Evolutionary conservation across 495 filamentous ascomycete species (phyloP).

Genomic region (Penicillium atrosanguineum): DNA sequence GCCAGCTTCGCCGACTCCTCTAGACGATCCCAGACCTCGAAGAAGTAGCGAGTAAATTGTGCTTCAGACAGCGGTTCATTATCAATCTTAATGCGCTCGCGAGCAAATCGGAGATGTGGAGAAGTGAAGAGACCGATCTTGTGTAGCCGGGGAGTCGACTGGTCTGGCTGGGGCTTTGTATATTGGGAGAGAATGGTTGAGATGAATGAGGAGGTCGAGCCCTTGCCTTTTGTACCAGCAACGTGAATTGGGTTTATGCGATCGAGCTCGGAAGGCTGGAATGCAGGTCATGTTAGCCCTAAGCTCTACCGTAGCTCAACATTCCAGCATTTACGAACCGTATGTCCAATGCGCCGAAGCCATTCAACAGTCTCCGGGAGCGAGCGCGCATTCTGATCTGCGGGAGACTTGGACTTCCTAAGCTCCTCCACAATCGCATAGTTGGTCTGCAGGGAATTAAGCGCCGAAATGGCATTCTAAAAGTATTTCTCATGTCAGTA

Average conservation of each 20-base stretch:
- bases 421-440: constrained; percentile 74
- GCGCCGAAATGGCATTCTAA: constrained; percentile 73
- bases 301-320: neutral
- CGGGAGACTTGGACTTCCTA: constrained; percentile 56
- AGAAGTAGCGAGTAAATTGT: constrained; percentile 81
- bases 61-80: constrained; percentile 70
- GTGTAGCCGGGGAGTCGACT: constrained; percentile 32
- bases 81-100: constrained; percentile 85
- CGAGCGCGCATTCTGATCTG: constrained; percentile 62
- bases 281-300: constrained; percentile 10
- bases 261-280: constrained; percentile 71
- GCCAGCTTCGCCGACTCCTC: constrained; percentile 49
- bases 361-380: constrained; percentile 77
- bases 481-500: constrained; percentile 6
- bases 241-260: constrained; percentile 77
- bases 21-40: constrained; percentile 81
- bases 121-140: constrained; percentile 86
- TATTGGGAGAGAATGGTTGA: constrained; percentile 62
- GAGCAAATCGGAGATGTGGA: constrained; percentile 81
- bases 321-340: constrained; percentile 48
- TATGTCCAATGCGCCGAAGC: constrained; percentile 74
- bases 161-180: constrained; percentile 32
- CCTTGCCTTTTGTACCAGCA: constrained; percentile 93
- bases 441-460: constrained; percentile 90
- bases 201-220: constrained; percentile 52